Base-by-base conservation (phyloP, 208 protist species). In the Herpetomonas muscarum region DNA sequence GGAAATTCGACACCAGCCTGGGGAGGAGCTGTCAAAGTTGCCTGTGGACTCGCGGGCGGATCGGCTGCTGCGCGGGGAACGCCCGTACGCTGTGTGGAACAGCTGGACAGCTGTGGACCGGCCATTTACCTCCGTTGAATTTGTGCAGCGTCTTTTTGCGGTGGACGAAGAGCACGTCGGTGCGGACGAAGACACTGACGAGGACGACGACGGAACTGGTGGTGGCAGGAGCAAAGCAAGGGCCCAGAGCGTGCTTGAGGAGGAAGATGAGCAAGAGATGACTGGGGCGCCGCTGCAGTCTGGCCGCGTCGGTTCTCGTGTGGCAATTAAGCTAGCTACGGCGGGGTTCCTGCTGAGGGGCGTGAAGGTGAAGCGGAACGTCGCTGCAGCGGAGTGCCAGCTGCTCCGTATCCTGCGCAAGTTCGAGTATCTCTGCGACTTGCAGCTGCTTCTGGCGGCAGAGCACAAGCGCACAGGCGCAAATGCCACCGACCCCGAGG, bases 371-470 rank as follows among this genome's bases (percentile, higher is more conserved):
- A 45, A 37, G 4, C 66, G 68, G 10, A 65, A 86, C 55, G 31
- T 75, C 17, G 28, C 41, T 0, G 67, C 67, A 31, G 80, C 83
- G 9, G 69, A 89, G 66, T 94, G 87, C 60, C 66, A 74, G 60
- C 61, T 87, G 22, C 75, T 91, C 19, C 48, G 67, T 28, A 51
- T 85, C 13, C 74, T 94, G 5, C 87, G 87, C 7, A 53, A 71
- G 22, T 54, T 91, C 12, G 65, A 74, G n/a, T 94, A 86, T 63
- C 56, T 77, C 21, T 94, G 87, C 58, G 87, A 93, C 55, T 54
- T 89, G 10, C 22, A 58, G 21, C 48, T 84, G 2, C 13, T 55
- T 30, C 22, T 28, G 32, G 55, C 2, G n/a, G 13, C 19, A 19
- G n/a, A 15, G 30, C 3, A 13, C 25, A 17, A 13, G 51, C n/a